Base-by-base conservation (phyloP, 257 asterid genomes). In the Salvia rosmarinus region DNA sequence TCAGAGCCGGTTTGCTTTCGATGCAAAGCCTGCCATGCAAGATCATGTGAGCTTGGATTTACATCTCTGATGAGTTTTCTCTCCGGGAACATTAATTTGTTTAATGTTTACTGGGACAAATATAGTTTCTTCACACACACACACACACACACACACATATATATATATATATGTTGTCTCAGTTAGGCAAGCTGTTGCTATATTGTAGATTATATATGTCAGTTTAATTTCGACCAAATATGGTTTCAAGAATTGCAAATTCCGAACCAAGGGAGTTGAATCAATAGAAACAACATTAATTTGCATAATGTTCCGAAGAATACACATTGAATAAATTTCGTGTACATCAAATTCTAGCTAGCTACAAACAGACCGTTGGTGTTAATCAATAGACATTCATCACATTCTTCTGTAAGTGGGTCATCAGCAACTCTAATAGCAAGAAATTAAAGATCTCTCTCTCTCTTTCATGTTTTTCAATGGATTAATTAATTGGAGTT, bases 31-130 rank as follows among this genome's bases (percentile, higher is more conserved):
- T 9, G 82, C 52, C 64, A 67, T 78, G 83, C 91, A 85, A 63
- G 98, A 88, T 70, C 90, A 83, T 35, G 90, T 92, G 83, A 92
- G 98, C 87, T 85, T 92, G 82, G 98, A 92, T 79, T 84, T 92
- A 58, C 97, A 82, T 82, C 88, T 92, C 20, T 56, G 20, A n/a
- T 52, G n/a, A 10, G 28, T 23, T 55, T 54, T 12, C 40, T 12
- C 62, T 54, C 7, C 8, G n/a, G n/a, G 37, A 54, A 21, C 11
- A 25, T 37, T 37, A 37, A 37, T 25, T 25, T 56, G 16, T 56
- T 25, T 6, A 25, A 25, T 56, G 13, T 56, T 5, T 5, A 5
- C 8, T 46, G 39, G 34, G 62, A 56, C 60, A 25, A 11, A 55
- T 11, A 10, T 56, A 56, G 39, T 56, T 56, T 25, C 20, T 11